phyloP scores from a whole-genome alignment of 495 filamentous ascomycete species.

The Trichocladium uniseriatum region DNA sequence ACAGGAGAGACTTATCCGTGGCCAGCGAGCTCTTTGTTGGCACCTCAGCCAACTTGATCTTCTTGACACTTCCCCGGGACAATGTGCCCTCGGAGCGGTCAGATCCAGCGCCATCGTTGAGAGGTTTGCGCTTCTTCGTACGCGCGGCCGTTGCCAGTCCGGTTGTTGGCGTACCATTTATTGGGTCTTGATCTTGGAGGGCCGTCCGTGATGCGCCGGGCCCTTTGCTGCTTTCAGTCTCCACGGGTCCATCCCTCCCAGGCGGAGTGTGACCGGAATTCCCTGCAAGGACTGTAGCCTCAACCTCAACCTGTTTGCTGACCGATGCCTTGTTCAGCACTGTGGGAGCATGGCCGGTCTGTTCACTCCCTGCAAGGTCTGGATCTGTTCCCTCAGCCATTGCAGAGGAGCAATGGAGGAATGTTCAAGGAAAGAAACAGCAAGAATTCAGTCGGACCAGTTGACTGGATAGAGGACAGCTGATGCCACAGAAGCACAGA shows the following conservation, averaged over 20 bases:
- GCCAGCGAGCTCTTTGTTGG: constrained; percentile 3
- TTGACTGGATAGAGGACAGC: background rate
- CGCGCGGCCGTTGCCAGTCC: background rate
- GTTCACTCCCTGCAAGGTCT: too few species aligned
- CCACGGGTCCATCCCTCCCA: background rate
- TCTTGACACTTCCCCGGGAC: constrained; percentile 22
- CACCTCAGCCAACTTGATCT: constrained; percentile 28
- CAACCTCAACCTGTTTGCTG: too few species aligned
- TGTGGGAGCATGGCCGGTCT: too few species aligned
- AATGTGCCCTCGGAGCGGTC: background rate
- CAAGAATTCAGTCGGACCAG: background rate
- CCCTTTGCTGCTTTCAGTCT: background rate
- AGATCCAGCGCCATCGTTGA: background rate
- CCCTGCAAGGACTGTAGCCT: too few species aligned
- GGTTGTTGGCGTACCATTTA: background rate
- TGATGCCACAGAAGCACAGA: background rate
- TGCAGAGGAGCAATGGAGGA: too few species aligned
- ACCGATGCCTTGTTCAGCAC: too few species aligned
- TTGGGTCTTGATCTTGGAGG: background rate
- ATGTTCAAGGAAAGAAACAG: constrained; percentile 1
- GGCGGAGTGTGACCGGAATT: too few species aligned
- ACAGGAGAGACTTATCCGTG: constrained; percentile 34
- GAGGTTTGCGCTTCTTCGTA: constrained; percentile 35
- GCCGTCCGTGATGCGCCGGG: background rate
- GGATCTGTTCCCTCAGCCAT: too few species aligned